Base-by-base conservation (phyloP, 2,329 filamentous ascomycete genomes). In the Trichothecium roseum region DNA sequence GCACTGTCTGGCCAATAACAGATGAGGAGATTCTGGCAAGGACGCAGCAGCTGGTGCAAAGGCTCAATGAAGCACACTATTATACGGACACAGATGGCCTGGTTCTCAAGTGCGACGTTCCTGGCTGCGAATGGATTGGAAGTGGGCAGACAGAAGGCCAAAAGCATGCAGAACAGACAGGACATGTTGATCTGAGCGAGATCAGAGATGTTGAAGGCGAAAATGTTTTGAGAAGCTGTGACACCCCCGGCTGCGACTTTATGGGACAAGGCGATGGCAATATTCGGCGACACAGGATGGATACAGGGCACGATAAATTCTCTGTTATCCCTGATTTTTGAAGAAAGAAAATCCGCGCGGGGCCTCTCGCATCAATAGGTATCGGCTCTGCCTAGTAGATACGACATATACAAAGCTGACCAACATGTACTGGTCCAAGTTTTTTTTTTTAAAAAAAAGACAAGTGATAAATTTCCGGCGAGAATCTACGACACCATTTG, bases 21-120 rank as follows among this genome's bases (percentile, higher is more conserved):
- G 67, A 74, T 44, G 63, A 70, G n/a, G 81, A 81, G 46, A 73
- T 93, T 1, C 76, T 95, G 36, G 69, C 71, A 13, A 78, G 72
- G 40, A 79, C 88, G 0, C 55, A 72, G 41, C 66, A 74, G 37
- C 59, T 88, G 22, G 82, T 82, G 34, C 57, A 60, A 42, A 72
- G 81, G 41, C 64, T 96, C 28, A 60, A 66, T 41, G 70, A 79
- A 44, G 69, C 74, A 35, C 77, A 93, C 53, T 96, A 96, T 54
- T 95, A 77, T 49, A 95, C 88, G 0, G 86, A 95, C 54, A 94
- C 86, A 0, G 74, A 82, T 16, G 79, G 79, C 1, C 86, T 95
- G 51, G 68, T 74, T 27, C 72, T 95, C 39, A 76, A 69, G 49
- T 96, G 89, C 55, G 85, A 87, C 43, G 63, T 69, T 3, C 49